Conservation (phyloP, 1,139 yeast genomes). For the Saccharomyces hybrid region DNA sequence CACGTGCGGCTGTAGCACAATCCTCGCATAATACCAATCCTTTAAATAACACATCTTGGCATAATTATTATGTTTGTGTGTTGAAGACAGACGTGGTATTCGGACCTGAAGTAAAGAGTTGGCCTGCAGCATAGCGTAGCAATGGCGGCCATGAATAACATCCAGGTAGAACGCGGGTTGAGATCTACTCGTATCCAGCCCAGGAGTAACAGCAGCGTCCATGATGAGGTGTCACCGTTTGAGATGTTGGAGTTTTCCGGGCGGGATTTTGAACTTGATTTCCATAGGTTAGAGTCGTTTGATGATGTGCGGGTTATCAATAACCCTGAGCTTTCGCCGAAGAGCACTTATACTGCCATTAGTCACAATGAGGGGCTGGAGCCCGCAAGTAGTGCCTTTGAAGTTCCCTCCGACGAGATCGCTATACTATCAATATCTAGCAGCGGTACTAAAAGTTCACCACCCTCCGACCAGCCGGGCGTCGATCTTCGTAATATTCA, state of each 20-base stretch:
- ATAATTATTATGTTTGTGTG: not conserved
- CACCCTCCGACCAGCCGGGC: not conserved
- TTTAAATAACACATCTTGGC: not conserved
- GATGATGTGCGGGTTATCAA: conserved; percentile 1
- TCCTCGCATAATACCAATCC: not conserved
- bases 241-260: not conserved
- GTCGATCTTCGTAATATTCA: not conserved
- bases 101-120: not conserved
- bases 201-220: not conserved
- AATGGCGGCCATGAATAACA: not conserved
- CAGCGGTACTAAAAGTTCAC: not conserved
- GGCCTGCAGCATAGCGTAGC: not conserved
- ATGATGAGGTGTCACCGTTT: not conserved
- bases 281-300: conserved; percentile 1
- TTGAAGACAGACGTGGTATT: not conserved
- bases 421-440: conserved; percentile 3
- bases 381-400: not conserved
- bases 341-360: not conserved
- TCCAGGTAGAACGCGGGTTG: not conserved
- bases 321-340: not conserved
- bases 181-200: not conserved
- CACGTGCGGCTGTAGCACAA: not conserved
- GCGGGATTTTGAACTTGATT: not conserved
- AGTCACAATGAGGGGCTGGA: not conserved
- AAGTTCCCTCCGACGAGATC: conserved; percentile 1